phyloP scores from a whole-genome alignment of 2,329 filamentous ascomycete genomes.

The Fusarium temperatum region DNA sequence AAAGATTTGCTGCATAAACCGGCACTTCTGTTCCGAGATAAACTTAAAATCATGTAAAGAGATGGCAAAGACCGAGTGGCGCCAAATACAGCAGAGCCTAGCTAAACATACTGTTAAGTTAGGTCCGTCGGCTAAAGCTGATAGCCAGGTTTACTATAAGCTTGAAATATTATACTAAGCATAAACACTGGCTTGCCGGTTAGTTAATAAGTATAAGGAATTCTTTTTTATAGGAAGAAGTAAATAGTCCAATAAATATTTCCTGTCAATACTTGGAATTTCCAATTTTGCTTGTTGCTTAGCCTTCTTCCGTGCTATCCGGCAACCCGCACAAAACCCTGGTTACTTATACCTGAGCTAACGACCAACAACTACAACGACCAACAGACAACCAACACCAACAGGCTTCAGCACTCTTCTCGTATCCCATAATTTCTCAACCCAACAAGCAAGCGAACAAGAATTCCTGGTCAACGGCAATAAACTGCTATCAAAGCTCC shows the following conservation, averaged over 20 bases:
- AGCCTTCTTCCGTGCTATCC: not conserved
- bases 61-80: not conserved
- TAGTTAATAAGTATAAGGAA: fast-evolving
- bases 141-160: not conserved
- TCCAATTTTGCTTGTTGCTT: not conserved
- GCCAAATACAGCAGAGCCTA: not conserved
- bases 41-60: not conserved
- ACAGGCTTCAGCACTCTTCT: not conserved
- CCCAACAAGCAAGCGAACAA: fast-evolving
- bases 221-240: fast-evolving
- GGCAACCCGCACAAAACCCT: not conserved
- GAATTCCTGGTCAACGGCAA: fast-evolving
- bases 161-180: not conserved
- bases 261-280: not conserved
- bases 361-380: not conserved
- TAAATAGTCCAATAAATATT: fast-evolving
- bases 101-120: not conserved
- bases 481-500: not conserved
- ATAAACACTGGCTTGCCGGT: fast-evolving
- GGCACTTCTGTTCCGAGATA: not conserved
- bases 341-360: not conserved
- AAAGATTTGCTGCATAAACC: not conserved
- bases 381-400: not conserved
- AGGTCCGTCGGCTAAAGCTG: not conserved
- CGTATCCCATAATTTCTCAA: not conserved